These are phyloP conservation scores for Endoconidiophora polonica DNA, from an alignment of 2,329 filamentous ascomycete genomes.

Conservation along the genomic window DNA sequence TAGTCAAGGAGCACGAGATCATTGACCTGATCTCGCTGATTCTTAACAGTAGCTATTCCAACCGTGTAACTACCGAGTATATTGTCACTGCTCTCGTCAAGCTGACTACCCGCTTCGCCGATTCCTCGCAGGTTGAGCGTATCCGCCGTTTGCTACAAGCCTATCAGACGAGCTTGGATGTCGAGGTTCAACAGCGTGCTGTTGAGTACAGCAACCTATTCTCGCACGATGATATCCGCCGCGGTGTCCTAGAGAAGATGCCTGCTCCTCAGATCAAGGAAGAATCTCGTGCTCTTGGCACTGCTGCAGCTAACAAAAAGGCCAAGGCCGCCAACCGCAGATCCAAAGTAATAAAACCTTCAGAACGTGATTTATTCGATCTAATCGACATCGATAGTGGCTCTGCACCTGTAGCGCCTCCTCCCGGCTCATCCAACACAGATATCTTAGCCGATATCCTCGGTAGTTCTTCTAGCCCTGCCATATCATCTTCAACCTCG, in stretches of 20 bases:
- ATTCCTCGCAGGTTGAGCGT: slow-evolving; percentile 72
- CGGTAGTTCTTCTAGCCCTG: slow-evolving; percentile 45
- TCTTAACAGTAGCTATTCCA: slow-evolving; percentile 85
- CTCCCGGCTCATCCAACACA: slow-evolving; percentile 47
- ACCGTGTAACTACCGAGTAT: slow-evolving; percentile 83
- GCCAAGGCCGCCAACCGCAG: slow-evolving; percentile 56
- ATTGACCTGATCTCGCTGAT: slow-evolving; percentile 87
- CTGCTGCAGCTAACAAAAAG: slow-evolving; percentile 46
- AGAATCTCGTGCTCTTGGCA: slow-evolving; percentile 76
- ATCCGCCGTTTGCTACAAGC: slow-evolving; percentile 60
- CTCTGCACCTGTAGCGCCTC: slow-evolving; percentile 31
- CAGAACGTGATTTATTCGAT: slow-evolving; percentile 82
- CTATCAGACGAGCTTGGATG: slow-evolving; percentile 74
- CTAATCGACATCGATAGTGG: slow-evolving; percentile 48
- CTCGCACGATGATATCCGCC: slow-evolving; percentile 67
- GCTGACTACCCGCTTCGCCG: slow-evolving; percentile 71
- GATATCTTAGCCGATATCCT: slow-evolving; percentile 87
- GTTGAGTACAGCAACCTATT: slow-evolving; percentile 97
- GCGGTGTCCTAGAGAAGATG: slow-evolving; percentile 93
- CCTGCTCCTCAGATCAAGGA: slow-evolving; percentile 93
- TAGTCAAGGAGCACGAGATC: slow-evolving; percentile 74
- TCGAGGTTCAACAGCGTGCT: slow-evolving; percentile 89
- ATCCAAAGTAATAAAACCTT: slow-evolving; percentile 62
- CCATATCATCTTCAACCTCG: slow-evolving; percentile 22
- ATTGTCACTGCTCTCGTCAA: slow-evolving; percentile 93